These are phyloP conservation scores for Pythium insidiosum DNA, from an alignment of 352 stramenopile genomes.

Conservation along the genomic window DNA sequence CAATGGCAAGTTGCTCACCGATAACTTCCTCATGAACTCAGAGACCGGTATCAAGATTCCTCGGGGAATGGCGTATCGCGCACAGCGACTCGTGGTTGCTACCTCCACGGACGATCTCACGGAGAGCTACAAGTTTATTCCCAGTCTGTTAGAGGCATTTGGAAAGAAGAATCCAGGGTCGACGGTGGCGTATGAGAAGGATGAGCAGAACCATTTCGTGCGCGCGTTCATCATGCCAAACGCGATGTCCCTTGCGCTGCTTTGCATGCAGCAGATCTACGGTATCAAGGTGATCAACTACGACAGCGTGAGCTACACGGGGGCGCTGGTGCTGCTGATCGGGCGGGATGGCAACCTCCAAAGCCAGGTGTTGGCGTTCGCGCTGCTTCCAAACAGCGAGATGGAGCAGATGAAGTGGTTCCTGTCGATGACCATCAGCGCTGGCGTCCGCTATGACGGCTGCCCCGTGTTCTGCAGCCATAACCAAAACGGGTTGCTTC, in stretches of 20 bases:
- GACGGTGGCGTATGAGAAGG: conserved; percentile 49
- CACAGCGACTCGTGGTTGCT: conserved; percentile 52
- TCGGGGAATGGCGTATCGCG: conserved; percentile 63
- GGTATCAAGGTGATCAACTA: conserved; percentile 72
- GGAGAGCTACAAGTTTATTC: conserved; percentile 80
- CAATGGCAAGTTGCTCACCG: conserved; percentile 68
- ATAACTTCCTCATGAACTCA: conserved; percentile 62
- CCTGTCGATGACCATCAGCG: conserved; percentile 36
- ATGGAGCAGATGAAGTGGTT: conserved; percentile 78
- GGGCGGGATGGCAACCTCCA: conserved; percentile 62
- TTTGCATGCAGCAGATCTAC: conserved; percentile 54
- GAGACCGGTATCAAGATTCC: conserved; percentile 61
- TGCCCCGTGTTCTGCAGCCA: conserved; percentile 52
- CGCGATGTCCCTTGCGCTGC: conserved; percentile 29
- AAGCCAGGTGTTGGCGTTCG: conserved; percentile 63
- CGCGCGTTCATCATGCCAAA: conserved; percentile 67
- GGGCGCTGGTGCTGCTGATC: conserved; percentile 49
- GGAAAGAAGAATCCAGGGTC: conserved; percentile 64
- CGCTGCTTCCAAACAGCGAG: conserved; percentile 48
- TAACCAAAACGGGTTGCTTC: conserved; percentile 47
- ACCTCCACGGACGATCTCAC: conserved; percentile 67
- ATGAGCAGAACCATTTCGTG: conserved; percentile 53
- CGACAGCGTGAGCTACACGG: conserved; percentile 59
- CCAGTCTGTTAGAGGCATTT: conserved; percentile 63
- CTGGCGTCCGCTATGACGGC: conserved; percentile 37